Evolutionary conservation across 345 rosid genomes (phyloP), one percentile per base, ranked within the genome.

Genomic region (Arabidopsis arenosa): DNA sequence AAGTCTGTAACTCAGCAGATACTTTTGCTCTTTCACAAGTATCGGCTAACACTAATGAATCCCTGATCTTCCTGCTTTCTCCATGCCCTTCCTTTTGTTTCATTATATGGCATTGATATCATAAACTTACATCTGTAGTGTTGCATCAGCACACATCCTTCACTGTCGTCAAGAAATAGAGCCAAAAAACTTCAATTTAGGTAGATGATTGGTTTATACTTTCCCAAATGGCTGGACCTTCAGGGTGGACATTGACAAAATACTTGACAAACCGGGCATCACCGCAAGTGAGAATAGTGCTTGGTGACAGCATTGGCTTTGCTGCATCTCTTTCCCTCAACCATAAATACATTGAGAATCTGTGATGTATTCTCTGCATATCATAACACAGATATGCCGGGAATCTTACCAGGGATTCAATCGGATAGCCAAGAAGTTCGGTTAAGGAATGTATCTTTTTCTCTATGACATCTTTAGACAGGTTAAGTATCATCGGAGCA

Each of bases 221-320:
- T 84, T 81, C 77, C 98, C 98, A 91, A 73, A 75, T 65, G n/a
- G 82, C 81, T 53, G 87, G 89, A 72, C 90, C 97, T 74, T 91
- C 88, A 72, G 95, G 97, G 73, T 93, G 93, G 36, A 81, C 82
- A 71, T 80, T 74, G 13, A 93, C 97, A 73, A 88, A 88, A 78
- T 88, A 86, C 63, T 87, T 87, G 10, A 65, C 79, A 80, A 91
- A 93, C 74, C 90, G 81, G 6, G 85, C 75, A 68, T 91, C 92
- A 18, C 96, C 93, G 65, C 88, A 83, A 5, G 94, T 91, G 67
- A 91, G 87, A 63, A 91, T 80, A 33, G 93, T 86, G 77, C 90
- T 84, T n/a, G 84, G 77, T 15, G 94, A 83, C 51, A 89, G 75
- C 76, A 74, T 78, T 13, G 85, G 79, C 76, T 85, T 87, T 26